phyloP scores from a whole-genome alignment of 768 basidiomycete genomes.

The Gautieria morchelliformis region DNA sequence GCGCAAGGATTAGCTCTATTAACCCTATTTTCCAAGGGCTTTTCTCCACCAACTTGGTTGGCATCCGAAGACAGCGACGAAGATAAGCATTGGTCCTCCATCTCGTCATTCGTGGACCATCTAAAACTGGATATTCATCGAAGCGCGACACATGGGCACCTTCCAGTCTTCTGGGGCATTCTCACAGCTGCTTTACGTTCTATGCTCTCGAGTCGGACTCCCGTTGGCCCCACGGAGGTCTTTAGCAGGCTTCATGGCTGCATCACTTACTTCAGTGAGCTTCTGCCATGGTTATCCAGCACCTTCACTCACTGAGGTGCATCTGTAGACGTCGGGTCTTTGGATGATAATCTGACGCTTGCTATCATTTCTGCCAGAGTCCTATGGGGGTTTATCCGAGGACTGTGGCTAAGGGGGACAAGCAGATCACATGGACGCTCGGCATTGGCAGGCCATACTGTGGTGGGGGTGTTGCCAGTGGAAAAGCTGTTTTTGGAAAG shows the following conservation, averaged over 20 bases:
- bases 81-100: conserved; percentile 17
- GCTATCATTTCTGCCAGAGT: conserved; percentile 80
- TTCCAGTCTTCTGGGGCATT: conserved; percentile 87
- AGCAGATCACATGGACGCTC: conserved; percentile 78
- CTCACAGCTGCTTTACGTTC: conserved; percentile 64
- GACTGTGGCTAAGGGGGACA: conserved; percentile 58
- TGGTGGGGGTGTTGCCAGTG: conserved; percentile 85
- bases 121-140: conserved; percentile 61
- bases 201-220: conserved; percentile 23
- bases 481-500: conserved; percentile 79
- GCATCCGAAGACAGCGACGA: conserved; percentile 14
- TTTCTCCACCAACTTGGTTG: conserved; percentile 43
- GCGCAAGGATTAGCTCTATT: conserved; percentile 90
- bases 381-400: conserved; percentile 37
- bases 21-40: conserved; percentile 76
- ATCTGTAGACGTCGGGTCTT: conserved; percentile 59
- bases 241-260: conserved; percentile 75
- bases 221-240: conserved; percentile 78
- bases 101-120: conserved; percentile 40
- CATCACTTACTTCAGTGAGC: conserved; percentile 59
- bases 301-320: not conserved
- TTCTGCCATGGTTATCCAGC: conserved; percentile 39
- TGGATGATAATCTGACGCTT: conserved; percentile 87
- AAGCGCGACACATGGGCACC: conserved; percentile 66
- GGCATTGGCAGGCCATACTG: conserved; percentile 93